Percentiles rank a stretch among this genome's conserved stretches.
These are phyloP conservation scores for Alternaria panax DNA, from an alignment of 2,329 filamentous ascomycete genomes.

Conservation along the genomic window DNA sequence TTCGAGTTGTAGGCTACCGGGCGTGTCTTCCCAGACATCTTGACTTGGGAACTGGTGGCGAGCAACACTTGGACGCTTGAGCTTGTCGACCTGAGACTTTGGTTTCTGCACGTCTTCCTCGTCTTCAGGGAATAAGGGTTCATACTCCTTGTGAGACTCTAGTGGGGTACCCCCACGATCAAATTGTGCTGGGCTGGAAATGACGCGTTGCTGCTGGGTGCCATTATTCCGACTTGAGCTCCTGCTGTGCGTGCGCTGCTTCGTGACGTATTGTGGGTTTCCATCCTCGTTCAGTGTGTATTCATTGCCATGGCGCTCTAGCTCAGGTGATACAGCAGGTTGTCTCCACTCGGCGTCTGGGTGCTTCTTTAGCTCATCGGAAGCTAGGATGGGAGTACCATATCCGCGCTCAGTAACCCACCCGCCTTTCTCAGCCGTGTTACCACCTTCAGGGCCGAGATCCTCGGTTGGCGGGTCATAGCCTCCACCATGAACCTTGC, in stretches of 20 bases:
- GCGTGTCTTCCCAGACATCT: slow-evolving; percentile 97
- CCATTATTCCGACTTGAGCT: slow-evolving; percentile 62
- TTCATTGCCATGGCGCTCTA: slow-evolving; percentile 62
- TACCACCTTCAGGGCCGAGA: slow-evolving; percentile 55
- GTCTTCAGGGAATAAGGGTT: slow-evolving; percentile 84
- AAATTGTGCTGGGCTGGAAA: slow-evolving; percentile 51
- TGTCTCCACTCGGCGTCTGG: slow-evolving; percentile 72
- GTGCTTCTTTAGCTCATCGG: slow-evolving; percentile 84
- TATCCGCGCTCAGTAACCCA: slow-evolving; percentile 68
- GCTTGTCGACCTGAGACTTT: slow-evolving; percentile 61
- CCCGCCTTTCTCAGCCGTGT: slow-evolving; percentile 56
- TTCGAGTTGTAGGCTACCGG: slow-evolving; percentile 77
- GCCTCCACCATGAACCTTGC: slow-evolving; percentile 57
- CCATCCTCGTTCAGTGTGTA: slow-evolving; percentile 58
- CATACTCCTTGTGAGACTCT: slow-evolving; percentile 91
- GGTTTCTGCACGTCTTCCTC: slow-evolving; percentile 68
- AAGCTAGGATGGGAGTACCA: slow-evolving; percentile 82
- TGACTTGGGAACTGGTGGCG: slow-evolving; percentile 83
- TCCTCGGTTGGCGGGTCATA: slow-evolving; percentile 63
- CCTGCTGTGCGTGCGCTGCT: slow-evolving; percentile 62
- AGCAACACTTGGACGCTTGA: slow-evolving; percentile 61
- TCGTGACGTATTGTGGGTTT: slow-evolving; percentile 55
- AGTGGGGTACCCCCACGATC: slow-evolving; percentile 70
- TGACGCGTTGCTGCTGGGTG: slow-evolving; percentile 57
- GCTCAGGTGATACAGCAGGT: slow-evolving; percentile 80